Base-by-base conservation (phyloP, 306 rosid species). In the Acacia melanoxylon region DNA sequence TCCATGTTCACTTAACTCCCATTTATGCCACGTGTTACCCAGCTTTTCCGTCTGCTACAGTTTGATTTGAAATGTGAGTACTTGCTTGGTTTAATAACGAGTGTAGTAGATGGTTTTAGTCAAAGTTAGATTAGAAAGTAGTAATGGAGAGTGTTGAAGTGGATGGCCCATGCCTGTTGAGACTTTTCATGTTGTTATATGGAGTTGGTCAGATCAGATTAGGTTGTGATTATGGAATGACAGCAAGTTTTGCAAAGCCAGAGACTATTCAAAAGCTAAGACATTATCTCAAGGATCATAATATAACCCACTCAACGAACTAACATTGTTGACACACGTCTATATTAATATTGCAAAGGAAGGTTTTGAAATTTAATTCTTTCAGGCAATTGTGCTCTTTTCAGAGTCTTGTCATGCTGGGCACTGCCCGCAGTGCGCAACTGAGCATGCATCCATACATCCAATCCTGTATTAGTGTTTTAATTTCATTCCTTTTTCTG, bases 401-500 rank as follows among this genome's bases (percentile, higher is more conserved):
- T 67, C 40, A 5, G 6, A 71, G 84, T 82, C 82, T 62, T 76
- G 81, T 86, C 86, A 75, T 79, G 82, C 68, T 62, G 1, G 10
- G 74, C 68, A 82, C 73, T 75, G 79, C 42, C 75, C 1, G 2
- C 19, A 70, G 33, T 62, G 82, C 80, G 80, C 83, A 15, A 31
- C 75, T 52, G 14, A 68, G 46, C 88, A 58, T 78, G 46, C 83
- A 82, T 68, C 75, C 73, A 77, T 54, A 61, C 7, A 22, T 52
- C 49, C 16, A 69, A 14, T 61, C 35, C 67, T 24, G 35, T 22
- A 11, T 24, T 14, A 14, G 0, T 20, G 80, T 66, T 85, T 4
- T 10, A n/a, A 51, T 10, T 37, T 6, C 35, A 1, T 24, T 73
- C 59, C 80, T 82, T 85, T 82, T 66, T 31, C 19, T 14, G 8